Evolutionary conservation across 768 basidiomycete genomes (phyloP).

Genomic region (Lepiota brunneoincarnata): DNA sequence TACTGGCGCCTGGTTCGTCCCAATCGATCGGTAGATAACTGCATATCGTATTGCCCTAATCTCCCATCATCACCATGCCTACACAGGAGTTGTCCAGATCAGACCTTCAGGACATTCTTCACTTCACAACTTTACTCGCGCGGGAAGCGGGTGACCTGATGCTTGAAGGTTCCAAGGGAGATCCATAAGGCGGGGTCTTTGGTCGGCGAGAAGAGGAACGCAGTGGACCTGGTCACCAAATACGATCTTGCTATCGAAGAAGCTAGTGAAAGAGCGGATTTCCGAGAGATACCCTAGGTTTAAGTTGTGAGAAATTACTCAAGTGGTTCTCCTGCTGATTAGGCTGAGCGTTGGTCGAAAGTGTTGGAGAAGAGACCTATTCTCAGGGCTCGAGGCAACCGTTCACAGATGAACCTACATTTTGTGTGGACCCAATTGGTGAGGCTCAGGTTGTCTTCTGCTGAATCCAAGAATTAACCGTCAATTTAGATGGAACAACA

Average conservation of each 20-base stretch:
- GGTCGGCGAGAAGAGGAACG: slow-evolving; percentile 86
- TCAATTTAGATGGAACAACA: slow-evolving; percentile 71
- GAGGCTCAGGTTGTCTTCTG: slow-evolving; percentile 16
- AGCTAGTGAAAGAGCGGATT: slow-evolving; percentile 73
- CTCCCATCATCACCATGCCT: slow-evolving; percentile 25
- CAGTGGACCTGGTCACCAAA: slow-evolving; percentile 93
- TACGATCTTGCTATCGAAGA: slow-evolving; percentile 91
- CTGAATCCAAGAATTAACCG: not conserved
- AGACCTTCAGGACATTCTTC: slow-evolving; percentile 60
- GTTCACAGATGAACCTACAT: slow-evolving; percentile 87
- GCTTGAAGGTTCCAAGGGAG: slow-evolving; percentile 69
- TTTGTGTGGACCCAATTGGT: slow-evolving; percentile 96
- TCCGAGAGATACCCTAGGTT: slow-evolving; percentile 66
- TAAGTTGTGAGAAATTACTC: slow-evolving; percentile 67
- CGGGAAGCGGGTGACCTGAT: slow-evolving; percentile 74
- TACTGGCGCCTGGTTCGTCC: not conserved
- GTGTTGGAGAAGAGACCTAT: slow-evolving; percentile 94
- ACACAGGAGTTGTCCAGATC: slow-evolving; percentile 36
- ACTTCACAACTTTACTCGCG: slow-evolving; percentile 71
- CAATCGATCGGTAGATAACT: slow-evolving; percentile 4
- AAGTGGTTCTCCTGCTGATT: not conserved
- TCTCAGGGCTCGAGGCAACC: slow-evolving; percentile 67
- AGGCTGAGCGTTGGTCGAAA: slow-evolving; percentile 27
- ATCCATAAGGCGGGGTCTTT: slow-evolving; percentile 53
- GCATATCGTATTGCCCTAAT: slow-evolving; percentile 1